Evolutionary conservation across 805 yeast species (phyloP).

Genomic region (Saccharomycopsis sp.): DNA sequence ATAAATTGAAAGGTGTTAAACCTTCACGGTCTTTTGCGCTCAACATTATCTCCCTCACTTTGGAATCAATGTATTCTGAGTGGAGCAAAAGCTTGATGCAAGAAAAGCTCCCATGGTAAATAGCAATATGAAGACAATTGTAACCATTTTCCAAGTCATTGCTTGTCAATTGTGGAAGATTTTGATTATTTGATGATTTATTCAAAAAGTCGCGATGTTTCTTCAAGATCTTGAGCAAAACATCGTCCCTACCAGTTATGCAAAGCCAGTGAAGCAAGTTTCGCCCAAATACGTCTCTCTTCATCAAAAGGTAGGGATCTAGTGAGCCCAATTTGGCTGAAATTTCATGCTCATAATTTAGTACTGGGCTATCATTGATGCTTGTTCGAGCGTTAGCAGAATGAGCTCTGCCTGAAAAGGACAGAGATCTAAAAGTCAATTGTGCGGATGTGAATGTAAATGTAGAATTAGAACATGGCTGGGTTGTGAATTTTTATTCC

Average conservation of each 20-base stretch:
- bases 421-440: too few relatives aligned
- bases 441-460: too few relatives aligned
- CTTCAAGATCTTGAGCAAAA: constrained; percentile 38
- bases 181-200: neutral
- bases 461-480: too few relatives aligned
- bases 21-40: constrained; percentile 62
- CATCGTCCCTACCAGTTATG: constrained; percentile 39
- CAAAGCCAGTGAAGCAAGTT: constrained; percentile 51
- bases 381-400: too few relatives aligned
- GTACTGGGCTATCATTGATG: too few relatives aligned
- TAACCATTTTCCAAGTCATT: constrained; percentile 73
- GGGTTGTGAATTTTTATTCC: too few relatives aligned
- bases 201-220: constrained; percentile 29
- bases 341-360: too few relatives aligned
- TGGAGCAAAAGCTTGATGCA: constrained; percentile 41
- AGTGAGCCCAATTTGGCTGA: too few relatives aligned
- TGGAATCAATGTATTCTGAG: constrained; percentile 23
- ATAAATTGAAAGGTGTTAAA: constrained; percentile 62
- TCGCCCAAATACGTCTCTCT: constrained; percentile 65
- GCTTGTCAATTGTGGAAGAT: constrained; percentile 31
- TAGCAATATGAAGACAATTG: constrained; percentile 68
- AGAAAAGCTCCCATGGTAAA: constrained; percentile 46
- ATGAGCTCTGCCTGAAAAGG: too few relatives aligned
- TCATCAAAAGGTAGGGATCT: constrained; percentile 28
- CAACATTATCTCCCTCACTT: constrained; percentile 30